Conservation (phyloP, 2,329 filamentous ascomycete genomes). For the Trichoderma lentiforme region DNA sequence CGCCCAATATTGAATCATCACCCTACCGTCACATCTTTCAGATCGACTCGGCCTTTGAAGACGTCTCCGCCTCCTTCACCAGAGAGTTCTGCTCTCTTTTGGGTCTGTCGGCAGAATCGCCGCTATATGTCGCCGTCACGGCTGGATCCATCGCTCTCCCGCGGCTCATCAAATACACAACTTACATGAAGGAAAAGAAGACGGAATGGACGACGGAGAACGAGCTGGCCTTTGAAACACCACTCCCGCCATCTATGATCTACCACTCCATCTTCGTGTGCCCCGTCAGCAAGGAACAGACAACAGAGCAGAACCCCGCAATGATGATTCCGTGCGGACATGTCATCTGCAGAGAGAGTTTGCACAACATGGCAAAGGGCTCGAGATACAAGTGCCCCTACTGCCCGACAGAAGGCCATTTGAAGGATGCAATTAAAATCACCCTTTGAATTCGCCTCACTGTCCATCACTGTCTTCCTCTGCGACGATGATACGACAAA, state of each 20-base stretch:
- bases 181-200: conserved; percentile 81
- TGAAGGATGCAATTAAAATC: conserved; percentile 72
- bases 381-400: conserved; percentile 92
- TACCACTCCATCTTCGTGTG: conserved; percentile 99
- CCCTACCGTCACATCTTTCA: conserved; percentile 80
- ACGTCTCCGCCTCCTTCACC: conserved; percentile 83
- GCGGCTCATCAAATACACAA: conserved; percentile 81
- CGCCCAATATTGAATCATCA: conserved; percentile 67
- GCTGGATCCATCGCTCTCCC: conserved; percentile 90
- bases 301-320: conserved; percentile 85
- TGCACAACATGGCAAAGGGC: conserved; percentile 76
- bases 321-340: conserved; percentile 98
- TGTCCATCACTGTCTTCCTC: neutral
- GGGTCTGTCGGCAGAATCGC: conserved; percentile 84
- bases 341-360: conserved; percentile 81
- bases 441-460: conserved; percentile 46
- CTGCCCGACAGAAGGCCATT: conserved; percentile 78
- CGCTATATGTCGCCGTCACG: conserved; percentile 87
- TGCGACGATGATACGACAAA: neutral
- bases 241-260: conserved; percentile 57
- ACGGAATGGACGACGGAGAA: conserved; percentile 93
- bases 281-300: conserved; percentile 94
- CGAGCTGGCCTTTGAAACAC: conserved; percentile 78
- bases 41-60: conserved; percentile 72
- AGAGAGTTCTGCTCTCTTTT: conserved; percentile 92